Base-by-base conservation (phyloP, 2,329 filamentous ascomycete genomes). In the Stachybotrys chlorohalonatus region DNA sequence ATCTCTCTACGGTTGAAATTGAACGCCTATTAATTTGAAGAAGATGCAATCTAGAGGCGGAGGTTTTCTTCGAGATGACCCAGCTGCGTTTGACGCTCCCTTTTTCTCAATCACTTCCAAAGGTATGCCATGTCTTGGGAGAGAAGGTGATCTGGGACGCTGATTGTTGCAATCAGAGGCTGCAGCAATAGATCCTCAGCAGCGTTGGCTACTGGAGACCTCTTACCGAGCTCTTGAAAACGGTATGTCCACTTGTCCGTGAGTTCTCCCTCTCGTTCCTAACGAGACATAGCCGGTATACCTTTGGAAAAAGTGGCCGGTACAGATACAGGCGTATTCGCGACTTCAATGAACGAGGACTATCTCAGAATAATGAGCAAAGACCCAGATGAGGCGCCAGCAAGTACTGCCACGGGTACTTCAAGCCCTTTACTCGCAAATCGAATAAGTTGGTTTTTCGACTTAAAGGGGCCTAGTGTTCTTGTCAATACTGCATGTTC, bases 391-490 rank as follows among this genome's bases (percentile, higher is more conserved):
- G 30, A 62, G 55, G 3, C 69, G 60, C 54, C 68, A 8, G 54
- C 71, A 57, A 73, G 53, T 13, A 45, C 16, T 9, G 62, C 61
- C 1, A 67, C 66, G 2, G 70, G 70, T 0, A 66, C 59, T 2
- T 62, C 59, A 6, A 56, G 58, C 1, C 63, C 61, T 47, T 68
- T 71, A 36, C 54, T 71, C 6, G 63, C 68, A 4, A 72, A 73
- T 52, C 61, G 71, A 8, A 57, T 70, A 9, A 68, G 66, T n/a
- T 73, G 69, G 59, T 68, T 64, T 49, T 72, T 71, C 54, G 64
- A 73, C 42, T 59, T 68, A 39, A 57, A 59, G 2, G 68, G 69
- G 0, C 64, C 68, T 0, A 67, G 64, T 32, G 59, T 68, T 42
- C 65, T 62, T 8, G 56, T 70, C 11, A 66, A 71, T 49, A 70